phyloP scores from a whole-genome alignment of 2,329 filamentous ascomycete species.

The Clonostachys solani region DNA sequence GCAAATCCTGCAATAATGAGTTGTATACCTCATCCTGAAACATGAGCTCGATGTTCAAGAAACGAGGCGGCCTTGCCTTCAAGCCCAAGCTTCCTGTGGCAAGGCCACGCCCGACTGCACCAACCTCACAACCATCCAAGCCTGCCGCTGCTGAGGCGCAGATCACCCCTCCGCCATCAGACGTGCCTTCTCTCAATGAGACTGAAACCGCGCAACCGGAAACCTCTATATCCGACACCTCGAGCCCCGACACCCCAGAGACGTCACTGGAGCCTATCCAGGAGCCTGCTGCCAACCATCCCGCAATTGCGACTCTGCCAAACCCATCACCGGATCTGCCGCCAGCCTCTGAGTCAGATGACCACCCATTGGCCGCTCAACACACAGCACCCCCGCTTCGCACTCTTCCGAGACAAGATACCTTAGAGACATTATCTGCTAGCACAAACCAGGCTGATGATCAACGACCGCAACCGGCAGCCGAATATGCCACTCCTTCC shows the following conservation, averaged over 20 bases:
- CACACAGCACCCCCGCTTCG: not conserved
- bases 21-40: constrained; percentile 12
- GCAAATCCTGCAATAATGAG: not conserved
- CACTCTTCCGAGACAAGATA: no score
- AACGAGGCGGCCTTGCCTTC: constrained; percentile 58
- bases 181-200: not conserved
- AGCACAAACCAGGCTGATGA: no score
- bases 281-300: not conserved
- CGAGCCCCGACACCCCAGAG: no score
- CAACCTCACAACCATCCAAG: not conserved
- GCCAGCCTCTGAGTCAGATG: not conserved
- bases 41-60: constrained; percentile 68
- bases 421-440: no score
- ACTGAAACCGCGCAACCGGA: no score
- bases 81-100: constrained; percentile 63
- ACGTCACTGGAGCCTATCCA: no score
- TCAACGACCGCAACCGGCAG: no score
- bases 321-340: not conserved
- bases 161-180: not conserved
- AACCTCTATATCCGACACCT: no score
- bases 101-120: constrained; percentile 42
- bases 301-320: not conserved
- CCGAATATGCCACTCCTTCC: no score
- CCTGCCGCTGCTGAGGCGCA: not conserved
- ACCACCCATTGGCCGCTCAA: not conserved